Base-by-base conservation (phyloP, 2,329 filamentous ascomycete species). In the Sclerotiophoma versabilis region DNA sequence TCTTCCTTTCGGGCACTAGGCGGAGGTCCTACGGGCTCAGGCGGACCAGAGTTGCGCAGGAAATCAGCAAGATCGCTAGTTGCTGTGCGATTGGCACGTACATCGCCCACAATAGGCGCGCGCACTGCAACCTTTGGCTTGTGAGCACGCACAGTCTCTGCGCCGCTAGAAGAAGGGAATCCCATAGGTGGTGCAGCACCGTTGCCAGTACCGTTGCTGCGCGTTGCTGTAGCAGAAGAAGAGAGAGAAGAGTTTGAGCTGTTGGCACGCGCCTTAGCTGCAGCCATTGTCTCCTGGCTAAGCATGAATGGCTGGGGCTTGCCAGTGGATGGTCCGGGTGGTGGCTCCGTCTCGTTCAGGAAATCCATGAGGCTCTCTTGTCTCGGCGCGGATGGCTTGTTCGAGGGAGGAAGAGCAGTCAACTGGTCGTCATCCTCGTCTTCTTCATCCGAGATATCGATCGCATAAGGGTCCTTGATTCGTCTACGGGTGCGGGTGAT, bases 391-490 rank as follows among this genome's bases (percentile, higher is more conserved):
- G 45, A 36, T 22, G 59, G 53, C 43, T 58, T 63, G 19, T 45
- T 70, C 10, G 72, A 72, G 14, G 73, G 74, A 2, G 80, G 79
- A 49, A 82, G 75, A 12, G 76, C 76, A 7, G 75, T 78, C 19
- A 81, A 73, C 17, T 82, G 71, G 25, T 85, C 80, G 1, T 87
- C 87, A 9, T 70, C 64, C 23, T 68, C 64, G 11, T 49, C 43
- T 3, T 68, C 66, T 12, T 76, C 75, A 30, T 77, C 73, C 5
- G 75, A 74, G 4, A 75, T 80, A 68, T 97, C 93, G 59, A 98
- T 91, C n/a, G 92, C 91, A 63, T 98, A 98, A 0, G 93, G 95
- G 67, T 99, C 95, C 51, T 85, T 90, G 45, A 92, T 86, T 23
- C 91, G 87, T 38, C 88, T 85, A 37, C 88, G 90, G 68, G 90